phyloP scores from a whole-genome alignment of 768 basidiomycete species.

The Sarcomyxa edulis region DNA sequence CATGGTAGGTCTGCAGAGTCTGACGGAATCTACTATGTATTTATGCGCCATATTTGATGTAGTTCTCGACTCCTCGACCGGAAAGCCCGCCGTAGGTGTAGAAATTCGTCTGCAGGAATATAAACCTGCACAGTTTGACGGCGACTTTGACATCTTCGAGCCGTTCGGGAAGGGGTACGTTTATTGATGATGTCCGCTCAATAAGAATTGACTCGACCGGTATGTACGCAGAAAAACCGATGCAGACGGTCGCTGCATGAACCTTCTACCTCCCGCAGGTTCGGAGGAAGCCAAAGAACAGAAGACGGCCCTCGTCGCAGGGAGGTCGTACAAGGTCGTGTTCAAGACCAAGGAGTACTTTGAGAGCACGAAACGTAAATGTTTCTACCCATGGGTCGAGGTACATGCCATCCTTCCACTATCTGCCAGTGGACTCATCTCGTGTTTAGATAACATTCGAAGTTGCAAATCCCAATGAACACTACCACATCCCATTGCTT shows the following conservation, averaged over 20 bases:
- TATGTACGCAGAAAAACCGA: slow-evolving; percentile 80
- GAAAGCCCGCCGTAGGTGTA: slow-evolving; percentile 75
- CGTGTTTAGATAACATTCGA: slow-evolving; percentile 67
- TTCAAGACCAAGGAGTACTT: slow-evolving; percentile 87
- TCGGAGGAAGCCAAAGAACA: slow-evolving; percentile 38
- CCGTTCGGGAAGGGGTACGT: slow-evolving; percentile 57
- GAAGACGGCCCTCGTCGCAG: slow-evolving; percentile 43
- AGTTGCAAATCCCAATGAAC: slow-evolving; percentile 67
- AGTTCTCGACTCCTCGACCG: slow-evolving; percentile 86
- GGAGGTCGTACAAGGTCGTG: slow-evolving; percentile 72
- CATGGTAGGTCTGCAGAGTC: slow-evolving; percentile 50
- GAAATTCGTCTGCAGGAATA: slow-evolving; percentile 55
- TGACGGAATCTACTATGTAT: neutral
- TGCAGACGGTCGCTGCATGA: slow-evolving; percentile 74
- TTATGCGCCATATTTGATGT: neutral
- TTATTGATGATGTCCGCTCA: too few species aligned
- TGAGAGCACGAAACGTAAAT: slow-evolving; percentile 49
- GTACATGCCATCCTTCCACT: slow-evolving; percentile 31
- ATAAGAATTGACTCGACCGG: too few species aligned
- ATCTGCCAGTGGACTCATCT: neutral
- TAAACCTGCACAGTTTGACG: slow-evolving; percentile 21
- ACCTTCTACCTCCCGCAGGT: slow-evolving; percentile 57
- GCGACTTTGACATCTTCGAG: slow-evolving; percentile 40
- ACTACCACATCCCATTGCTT: slow-evolving; percentile 89
- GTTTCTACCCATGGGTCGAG: slow-evolving; percentile 92